These are phyloP conservation scores for Avena sativa DNA, from an alignment of 176 grass and related monocot genomes.

Conservation along the genomic window DNA sequence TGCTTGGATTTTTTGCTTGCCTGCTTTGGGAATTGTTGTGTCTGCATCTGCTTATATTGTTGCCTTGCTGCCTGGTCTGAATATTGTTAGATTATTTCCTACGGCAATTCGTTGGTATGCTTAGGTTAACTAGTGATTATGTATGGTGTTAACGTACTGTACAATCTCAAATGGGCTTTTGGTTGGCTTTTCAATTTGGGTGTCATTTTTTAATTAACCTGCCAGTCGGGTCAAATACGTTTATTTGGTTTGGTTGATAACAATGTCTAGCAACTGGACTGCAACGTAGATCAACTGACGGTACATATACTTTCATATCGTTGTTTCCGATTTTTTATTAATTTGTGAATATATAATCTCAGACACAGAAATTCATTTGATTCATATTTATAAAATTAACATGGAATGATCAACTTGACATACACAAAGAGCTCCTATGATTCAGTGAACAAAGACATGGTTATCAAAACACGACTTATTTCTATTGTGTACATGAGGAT, in stretches of 20 bases:
- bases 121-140: background rate
- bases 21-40: background rate
- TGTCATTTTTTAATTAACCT: background rate
- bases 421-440: no score
- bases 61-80: background rate
- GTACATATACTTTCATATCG: no score
- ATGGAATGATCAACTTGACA: no score
- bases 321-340: background rate
- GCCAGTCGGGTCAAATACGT: background rate
- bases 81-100: background rate
- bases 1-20: slow-evolving; percentile 7
- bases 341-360: no score
- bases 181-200: background rate
- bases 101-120: background rate
- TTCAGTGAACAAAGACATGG: no score
- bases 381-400: no score
- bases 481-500: no score
- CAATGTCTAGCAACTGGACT: background rate
- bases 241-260: background rate
- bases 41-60: background rate
- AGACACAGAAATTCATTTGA: no score
- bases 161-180: background rate
- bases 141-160: background rate
- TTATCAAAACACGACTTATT: no score
- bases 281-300: background rate